A percentile compares a stretch with the other conserved stretches of the same genome.
phyloP scores from a whole-genome alignment of 2,329 filamentous ascomycete genomes.

The Pestalotiopsis sp. region DNA sequence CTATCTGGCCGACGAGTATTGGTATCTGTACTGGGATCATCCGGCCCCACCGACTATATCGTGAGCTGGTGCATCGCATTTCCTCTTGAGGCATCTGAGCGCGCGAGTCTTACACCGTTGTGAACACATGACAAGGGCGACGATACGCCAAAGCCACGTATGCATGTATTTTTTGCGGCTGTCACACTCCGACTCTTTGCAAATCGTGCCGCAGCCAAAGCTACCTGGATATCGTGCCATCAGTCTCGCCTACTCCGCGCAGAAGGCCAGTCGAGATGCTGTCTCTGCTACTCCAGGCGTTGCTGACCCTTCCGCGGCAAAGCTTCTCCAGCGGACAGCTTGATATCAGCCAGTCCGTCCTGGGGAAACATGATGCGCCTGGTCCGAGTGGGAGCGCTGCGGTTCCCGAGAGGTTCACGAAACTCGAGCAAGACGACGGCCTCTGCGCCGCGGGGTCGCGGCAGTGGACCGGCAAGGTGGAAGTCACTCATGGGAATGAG shows the following conservation, averaged over 20 bases:
- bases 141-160: too few relatives aligned
- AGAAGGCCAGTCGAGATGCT: neutral
- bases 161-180: too few relatives aligned
- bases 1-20: too few relatives aligned
- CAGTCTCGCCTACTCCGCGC: neutral
- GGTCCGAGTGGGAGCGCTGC: neutral
- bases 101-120: too few relatives aligned
- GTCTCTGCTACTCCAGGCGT: neutral
- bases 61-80: neutral
- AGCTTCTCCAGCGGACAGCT: neutral
- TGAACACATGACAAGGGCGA: too few relatives aligned
- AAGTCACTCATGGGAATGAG: neutral
- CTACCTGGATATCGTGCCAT: neutral
- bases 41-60: neutral
- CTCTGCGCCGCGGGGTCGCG: neutral
- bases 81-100: neutral
- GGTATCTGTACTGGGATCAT: too few relatives aligned
- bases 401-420: neutral
- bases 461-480: neutral
- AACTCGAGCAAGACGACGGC: neutral
- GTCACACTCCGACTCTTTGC: too few relatives aligned
- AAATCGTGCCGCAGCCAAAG: neutral
- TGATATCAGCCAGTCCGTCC: neutral
- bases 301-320: neutral
- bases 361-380: neutral